Evolutionary conservation across 1,284 basidiomycete genomes (phyloP).

Genomic region (Mycena citricolor): DNA sequence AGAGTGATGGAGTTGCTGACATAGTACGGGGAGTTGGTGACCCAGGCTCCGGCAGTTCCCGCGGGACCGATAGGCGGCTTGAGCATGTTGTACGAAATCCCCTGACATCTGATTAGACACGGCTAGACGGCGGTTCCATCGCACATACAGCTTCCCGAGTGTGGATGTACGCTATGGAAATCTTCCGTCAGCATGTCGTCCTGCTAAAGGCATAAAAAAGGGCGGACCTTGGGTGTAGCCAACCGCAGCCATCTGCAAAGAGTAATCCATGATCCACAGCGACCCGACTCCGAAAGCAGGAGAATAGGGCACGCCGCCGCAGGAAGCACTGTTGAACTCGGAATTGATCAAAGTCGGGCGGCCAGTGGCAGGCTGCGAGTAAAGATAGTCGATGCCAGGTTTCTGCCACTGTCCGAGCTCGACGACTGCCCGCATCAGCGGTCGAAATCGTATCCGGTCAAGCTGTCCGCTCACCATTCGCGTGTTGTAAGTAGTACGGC

Average conservation of each 20-base stretch:
- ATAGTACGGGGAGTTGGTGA: conserved; percentile 56
- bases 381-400: conserved; percentile 35
- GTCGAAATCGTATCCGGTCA: neutral
- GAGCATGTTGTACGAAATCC: conserved; percentile 52
- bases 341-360: conserved; percentile 48
- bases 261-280: conserved; percentile 58
- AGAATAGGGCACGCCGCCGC: conserved; percentile 57
- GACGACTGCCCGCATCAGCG: conserved; percentile 37
- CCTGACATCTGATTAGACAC: conserved; percentile 29
- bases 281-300: conserved; percentile 61
- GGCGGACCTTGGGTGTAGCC: conserved; percentile 37
- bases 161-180: conserved; percentile 45
- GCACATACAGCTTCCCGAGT: conserved; percentile 39
- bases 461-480: conserved; percentile 36
- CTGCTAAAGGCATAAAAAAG: too few species aligned
- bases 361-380: conserved; percentile 26
- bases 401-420: conserved; percentile 45
- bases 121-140: too few species aligned
- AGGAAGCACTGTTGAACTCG: conserved; percentile 67
- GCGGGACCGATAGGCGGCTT: conserved; percentile 41
- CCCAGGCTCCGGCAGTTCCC: conserved; percentile 43
- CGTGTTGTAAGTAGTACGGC: conserved; percentile 38
- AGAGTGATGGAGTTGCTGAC: neutral
- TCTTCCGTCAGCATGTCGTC: neutral
- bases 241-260: conserved; percentile 49